Evolutionary conservation across 805 yeast genomes (phyloP).

Genomic region (Starmera caribaea): DNA sequence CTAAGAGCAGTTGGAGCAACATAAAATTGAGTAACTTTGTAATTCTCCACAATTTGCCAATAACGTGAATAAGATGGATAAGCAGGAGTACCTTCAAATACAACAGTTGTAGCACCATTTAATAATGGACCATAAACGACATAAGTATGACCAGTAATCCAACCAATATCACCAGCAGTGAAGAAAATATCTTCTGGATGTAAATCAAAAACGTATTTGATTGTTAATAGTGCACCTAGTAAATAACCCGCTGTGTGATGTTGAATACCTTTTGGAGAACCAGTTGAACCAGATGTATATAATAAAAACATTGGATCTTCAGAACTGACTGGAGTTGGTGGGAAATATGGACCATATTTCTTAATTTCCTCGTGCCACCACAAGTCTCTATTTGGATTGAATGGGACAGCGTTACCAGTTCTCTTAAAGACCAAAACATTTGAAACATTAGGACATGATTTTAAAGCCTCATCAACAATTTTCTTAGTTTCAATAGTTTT

Average conservation of each 20-base stretch:
- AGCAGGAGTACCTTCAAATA: conserved; percentile 97
- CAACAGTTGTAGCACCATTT: conserved; percentile 82
- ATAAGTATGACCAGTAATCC: conserved; percentile 98
- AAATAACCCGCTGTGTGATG: conserved; percentile 94
- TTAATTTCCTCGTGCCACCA: conserved; percentile 92
- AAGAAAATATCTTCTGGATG: conserved; percentile 81
- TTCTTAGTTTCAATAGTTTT: conserved; percentile 86
- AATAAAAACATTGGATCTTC: conserved; percentile 95
- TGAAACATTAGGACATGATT: conserved; percentile 60
- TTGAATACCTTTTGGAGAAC: conserved; percentile 96
- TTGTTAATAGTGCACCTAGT: conserved; percentile 84
- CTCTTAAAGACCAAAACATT: conserved; percentile 84
- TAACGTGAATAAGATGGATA: conserved; percentile 92
- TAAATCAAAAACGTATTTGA: conserved; percentile 88
- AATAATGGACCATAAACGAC: conserved; percentile 90
- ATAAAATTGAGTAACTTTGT: conserved; percentile 91
- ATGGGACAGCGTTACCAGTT: conserved; percentile 69
- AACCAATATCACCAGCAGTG: conserved; percentile 98
- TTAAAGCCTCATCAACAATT: conserved; percentile 90
- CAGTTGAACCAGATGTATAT: conserved; percentile 97
- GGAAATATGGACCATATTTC: conserved; percentile 75
- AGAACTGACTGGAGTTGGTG: conserved; percentile 78
- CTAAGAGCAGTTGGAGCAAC: conserved; percentile 98
- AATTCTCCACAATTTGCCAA: conserved; percentile 91
- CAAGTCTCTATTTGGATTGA: conserved; percentile 73